phyloP scores from a whole-genome alignment of 2,329 filamentous ascomycete species.

The Neofusicoccum sp. region DNA sequence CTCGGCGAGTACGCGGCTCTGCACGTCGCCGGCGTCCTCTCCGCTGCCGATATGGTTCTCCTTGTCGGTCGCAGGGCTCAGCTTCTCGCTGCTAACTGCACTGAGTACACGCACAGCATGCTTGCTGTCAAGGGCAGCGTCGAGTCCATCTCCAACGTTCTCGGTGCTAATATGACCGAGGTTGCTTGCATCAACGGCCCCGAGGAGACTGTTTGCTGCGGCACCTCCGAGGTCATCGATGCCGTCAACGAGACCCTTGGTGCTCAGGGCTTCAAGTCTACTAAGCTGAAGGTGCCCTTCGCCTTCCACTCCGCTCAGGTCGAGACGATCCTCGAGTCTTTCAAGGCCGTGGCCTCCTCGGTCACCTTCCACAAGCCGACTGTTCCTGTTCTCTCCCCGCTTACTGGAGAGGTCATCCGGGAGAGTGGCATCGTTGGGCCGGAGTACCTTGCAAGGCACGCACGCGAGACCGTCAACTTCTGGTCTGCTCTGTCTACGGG shows the following conservation, averaged over 20 bases:
- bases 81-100: slow-evolving; percentile 67
- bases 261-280: slow-evolving; percentile 60
- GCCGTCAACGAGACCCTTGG: slow-evolving; percentile 54
- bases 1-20: slow-evolving; percentile 76
- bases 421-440: slow-evolving; percentile 61
- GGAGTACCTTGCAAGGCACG: slow-evolving; percentile 65
- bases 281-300: slow-evolving; percentile 66
- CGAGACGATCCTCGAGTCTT: slow-evolving; percentile 63
- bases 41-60: slow-evolving; percentile 70
- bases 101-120: slow-evolving; percentile 68
- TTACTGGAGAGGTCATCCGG: slow-evolving; percentile 62
- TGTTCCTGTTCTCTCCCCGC: slow-evolving; percentile 68
- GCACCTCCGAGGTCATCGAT: slow-evolving; percentile 62
- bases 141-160: slow-evolving; percentile 56
- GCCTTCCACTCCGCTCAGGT: slow-evolving; percentile 69
- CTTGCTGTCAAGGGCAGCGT: slow-evolving; percentile 58
- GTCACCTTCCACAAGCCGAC: slow-evolving; percentile 61
- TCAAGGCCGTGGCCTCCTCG: slow-evolving; percentile 57
- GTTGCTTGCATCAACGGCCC: slow-evolving; percentile 77
- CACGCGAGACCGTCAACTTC: slow-evolving; percentile 71
- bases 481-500: slow-evolving; percentile 62
- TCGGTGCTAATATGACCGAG: slow-evolving; percentile 54
- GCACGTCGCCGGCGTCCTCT: slow-evolving; percentile 70
- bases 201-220: slow-evolving; percentile 73
- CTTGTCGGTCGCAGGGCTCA: slow-evolving; percentile 70